A percentile compares a stretch with the other conserved stretches of the same genome.
Conservation (phyloP, 2,329 filamentous ascomycete species). For the Hypoxylon sp. region DNA sequence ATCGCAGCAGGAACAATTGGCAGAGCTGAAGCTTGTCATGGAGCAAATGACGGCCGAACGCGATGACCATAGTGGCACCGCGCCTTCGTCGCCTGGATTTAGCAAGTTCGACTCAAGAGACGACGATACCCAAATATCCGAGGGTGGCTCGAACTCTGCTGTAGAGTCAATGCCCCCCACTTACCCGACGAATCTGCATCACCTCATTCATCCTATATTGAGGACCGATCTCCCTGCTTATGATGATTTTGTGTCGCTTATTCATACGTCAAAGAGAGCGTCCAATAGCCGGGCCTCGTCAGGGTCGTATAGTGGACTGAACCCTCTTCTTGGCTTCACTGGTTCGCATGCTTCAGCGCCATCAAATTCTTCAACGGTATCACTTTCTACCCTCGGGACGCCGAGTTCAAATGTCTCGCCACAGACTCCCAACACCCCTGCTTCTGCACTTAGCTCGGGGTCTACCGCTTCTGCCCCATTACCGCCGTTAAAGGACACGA, state of each 20-base stretch:
- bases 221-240: slow-evolving; percentile 86
- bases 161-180: slow-evolving; percentile 66
- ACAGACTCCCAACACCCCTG: slow-evolving; percentile 71
- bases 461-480: slow-evolving; percentile 60
- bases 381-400: slow-evolving; percentile 65
- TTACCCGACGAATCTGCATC: slow-evolving; percentile 80
- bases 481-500: slow-evolving; percentile 85
- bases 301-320: slow-evolving; percentile 77
- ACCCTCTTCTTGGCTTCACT: slow-evolving; percentile 67
- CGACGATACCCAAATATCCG: slow-evolving; percentile 59
- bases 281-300: slow-evolving; percentile 77
- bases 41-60: slow-evolving; percentile 83
- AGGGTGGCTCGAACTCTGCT: slow-evolving; percentile 57
- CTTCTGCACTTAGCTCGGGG: slow-evolving; percentile 65
- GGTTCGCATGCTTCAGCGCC: slow-evolving; percentile 64
- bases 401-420: slow-evolving; percentile 68
- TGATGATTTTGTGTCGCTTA: slow-evolving; percentile 85
- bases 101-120: slow-evolving; percentile 76
- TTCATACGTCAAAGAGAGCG: slow-evolving; percentile 76
- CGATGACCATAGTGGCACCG: slow-evolving; percentile 81
- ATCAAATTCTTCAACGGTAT: slow-evolving; percentile 73
- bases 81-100: slow-evolving; percentile 85
- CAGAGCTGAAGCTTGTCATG: slow-evolving; percentile 92
- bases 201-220: slow-evolving; percentile 86
- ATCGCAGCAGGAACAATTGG: slow-evolving; percentile 93